Evolutionary conservation across 2,329 filamentous ascomycete species (phyloP), one percentile per base, ranked within the genome.

Genomic region (Rutstroemia sydowiana): DNA sequence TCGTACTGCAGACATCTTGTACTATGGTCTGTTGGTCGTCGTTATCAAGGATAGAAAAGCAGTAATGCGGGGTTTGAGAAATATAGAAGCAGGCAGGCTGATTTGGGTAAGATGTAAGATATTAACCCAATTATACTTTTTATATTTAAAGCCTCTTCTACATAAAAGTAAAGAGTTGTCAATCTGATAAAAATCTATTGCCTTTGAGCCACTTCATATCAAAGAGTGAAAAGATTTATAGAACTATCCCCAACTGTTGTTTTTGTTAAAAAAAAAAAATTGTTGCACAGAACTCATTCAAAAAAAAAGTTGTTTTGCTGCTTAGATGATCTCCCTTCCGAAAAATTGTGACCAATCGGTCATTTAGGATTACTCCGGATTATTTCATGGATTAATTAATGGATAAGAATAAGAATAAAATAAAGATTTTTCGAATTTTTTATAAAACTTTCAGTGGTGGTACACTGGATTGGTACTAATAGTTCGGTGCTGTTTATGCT

Each of bases 1-100:
- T 37, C 52, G 47, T 48, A 31, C 37, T 32, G 55, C 52, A 55
- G 57, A 57, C 56, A 59, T 55, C 45, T 52, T 48, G 42, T 32
- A 23, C 26, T 40, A 18, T 31, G 18, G 40, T 30, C 34, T 4
- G 18, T 26, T 40, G 14, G 48, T 31, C 21, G 39, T 42, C 21
- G 39, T 20, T 39, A 39, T 21, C 16, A 18, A 39, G 36, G 20
- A 39, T 36, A 21, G 28, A 39, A 39, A 36, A 28, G 26, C 14
- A 28, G 13, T 40, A 23, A 30, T 30, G 23, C 23, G 31, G 41
- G 41, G 37, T 39, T 26, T 26, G 32, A 44, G 32, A 36, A 48
- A 42, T 36, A n/a, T n/a, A n/a, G n/a, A n/a, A n/a, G n/a, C n/a
- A n/a, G n/a, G n/a, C n/a, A 11, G 37, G 34, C 39, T 32, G 45